These are phyloP conservation scores for Talaromyces sp. DNA, from an alignment of 2,329 filamentous ascomycete species.

Conservation along the genomic window DNA sequence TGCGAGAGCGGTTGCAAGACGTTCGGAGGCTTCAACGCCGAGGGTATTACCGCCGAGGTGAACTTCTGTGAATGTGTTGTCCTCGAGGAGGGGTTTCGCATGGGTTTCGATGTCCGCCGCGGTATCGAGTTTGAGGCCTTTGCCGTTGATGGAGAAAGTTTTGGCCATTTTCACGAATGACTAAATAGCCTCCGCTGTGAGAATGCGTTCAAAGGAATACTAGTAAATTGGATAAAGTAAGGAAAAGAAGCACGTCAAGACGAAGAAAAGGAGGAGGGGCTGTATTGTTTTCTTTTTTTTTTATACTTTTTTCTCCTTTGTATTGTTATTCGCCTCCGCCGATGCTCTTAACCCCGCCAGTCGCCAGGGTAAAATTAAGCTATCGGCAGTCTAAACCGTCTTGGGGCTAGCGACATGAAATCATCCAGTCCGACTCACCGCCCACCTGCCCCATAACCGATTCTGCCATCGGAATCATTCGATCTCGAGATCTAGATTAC, in stretches of 20 bases:
- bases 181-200: too few relatives aligned
- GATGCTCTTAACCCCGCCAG: constrained; percentile 8
- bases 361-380: constrained; percentile 10
- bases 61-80: constrained; percentile 71
- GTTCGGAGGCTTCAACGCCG: constrained; percentile 81
- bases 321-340: neutral
- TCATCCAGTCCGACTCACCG: neutral
- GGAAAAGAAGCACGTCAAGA: neutral
- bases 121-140: constrained; percentile 85
- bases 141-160: constrained; percentile 83
- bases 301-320: neutral
- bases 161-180: constrained; percentile 30
- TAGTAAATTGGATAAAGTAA: neutral
- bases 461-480: constrained; percentile 1
- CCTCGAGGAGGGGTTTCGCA: constrained; percentile 68
- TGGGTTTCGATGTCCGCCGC: constrained; percentile 82
- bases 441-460: neutral
- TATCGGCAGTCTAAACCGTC: neutral
- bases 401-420: neutral
- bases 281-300: constrained; percentile 7
- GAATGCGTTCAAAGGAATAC: neutral
- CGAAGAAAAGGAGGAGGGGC: constrained; percentile 14
- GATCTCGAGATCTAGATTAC: constrained; percentile 1
- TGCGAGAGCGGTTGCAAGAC: constrained; percentile 75
- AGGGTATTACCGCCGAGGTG: constrained; percentile 86